Conservation (phyloP, 805 yeast species). For the Wickerhamiella sergipiensis region DNA sequence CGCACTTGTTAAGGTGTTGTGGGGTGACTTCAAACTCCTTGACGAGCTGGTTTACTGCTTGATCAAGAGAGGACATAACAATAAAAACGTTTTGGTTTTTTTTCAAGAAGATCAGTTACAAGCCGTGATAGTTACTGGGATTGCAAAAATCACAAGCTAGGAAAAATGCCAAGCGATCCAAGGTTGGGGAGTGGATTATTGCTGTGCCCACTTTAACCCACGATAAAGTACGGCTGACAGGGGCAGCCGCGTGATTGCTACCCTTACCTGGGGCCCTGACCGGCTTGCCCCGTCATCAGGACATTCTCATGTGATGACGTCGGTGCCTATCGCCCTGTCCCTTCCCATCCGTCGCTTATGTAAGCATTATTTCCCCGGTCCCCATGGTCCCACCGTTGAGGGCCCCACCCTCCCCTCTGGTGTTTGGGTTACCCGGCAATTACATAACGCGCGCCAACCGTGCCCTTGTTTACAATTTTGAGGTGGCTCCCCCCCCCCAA, state of each 20-base stretch:
- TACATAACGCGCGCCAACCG: not conserved
- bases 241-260: not conserved
- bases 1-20: conserved; percentile 6
- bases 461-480: not conserved
- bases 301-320: not conserved
- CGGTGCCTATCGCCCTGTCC: not conserved
- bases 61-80: not conserved
- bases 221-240: not conserved
- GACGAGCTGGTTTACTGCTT: conserved; percentile 6
- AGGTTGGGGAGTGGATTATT: not conserved
- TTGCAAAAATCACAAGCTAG: not conserved
- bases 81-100: not conserved
- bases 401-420: not conserved
- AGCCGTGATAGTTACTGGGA: not conserved
- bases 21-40: conserved; percentile 9
- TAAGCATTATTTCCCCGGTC: too few species aligned
- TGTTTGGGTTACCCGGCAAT: not conserved
- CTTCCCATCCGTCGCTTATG: too few species aligned
- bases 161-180: not conserved
- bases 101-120: too few species aligned
- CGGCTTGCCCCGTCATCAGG: not conserved
- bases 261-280: not conserved
- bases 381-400: too few species aligned
- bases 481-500: not conserved
- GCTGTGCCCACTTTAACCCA: not conserved